phyloP scores from a whole-genome alignment of 208 protist species.

The Wallacemonas sp. region DNA sequence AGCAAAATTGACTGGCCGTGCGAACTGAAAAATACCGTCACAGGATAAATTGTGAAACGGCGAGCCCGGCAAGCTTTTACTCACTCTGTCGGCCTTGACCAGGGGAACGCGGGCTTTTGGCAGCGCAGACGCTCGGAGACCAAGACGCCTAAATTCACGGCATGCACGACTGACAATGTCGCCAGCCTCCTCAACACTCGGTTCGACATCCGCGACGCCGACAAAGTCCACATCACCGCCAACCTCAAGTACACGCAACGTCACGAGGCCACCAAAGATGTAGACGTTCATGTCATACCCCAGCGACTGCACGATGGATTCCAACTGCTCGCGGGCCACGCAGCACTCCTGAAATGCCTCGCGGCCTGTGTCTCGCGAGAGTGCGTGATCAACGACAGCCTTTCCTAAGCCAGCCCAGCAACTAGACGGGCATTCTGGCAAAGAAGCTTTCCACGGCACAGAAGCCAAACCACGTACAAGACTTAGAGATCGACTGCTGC shows the following conservation, averaged over 20 bases:
- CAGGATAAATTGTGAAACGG: slow-evolving; percentile 68
- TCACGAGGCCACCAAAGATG: slow-evolving; percentile 87
- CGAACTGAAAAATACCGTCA: slow-evolving; percentile 87
- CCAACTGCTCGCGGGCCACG: slow-evolving; percentile 73
- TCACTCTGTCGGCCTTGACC: slow-evolving; percentile 81
- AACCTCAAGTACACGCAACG: slow-evolving; percentile 75
- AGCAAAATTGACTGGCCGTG: slow-evolving; percentile 40
- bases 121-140: slow-evolving; percentile 60
- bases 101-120: slow-evolving; percentile 86
- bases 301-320: slow-evolving; percentile 72
- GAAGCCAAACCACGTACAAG: slow-evolving; percentile 24
- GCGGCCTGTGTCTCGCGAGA: slow-evolving; percentile 74
- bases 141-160: slow-evolving; percentile 72
- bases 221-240: slow-evolving; percentile 91
- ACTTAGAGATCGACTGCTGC: background rate
- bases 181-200: slow-evolving; percentile 71
- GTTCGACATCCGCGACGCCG: slow-evolving; percentile 83
- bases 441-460: slow-evolving; percentile 59
- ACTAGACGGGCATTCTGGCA: slow-evolving; percentile 39
- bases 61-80: slow-evolving; percentile 72
- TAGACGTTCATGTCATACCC: slow-evolving; percentile 88
- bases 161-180: slow-evolving; percentile 71
- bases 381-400: slow-evolving; percentile 57
- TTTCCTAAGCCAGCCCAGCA: slow-evolving; percentile 59
- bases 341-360: slow-evolving; percentile 84